These are phyloP conservation scores for Botrytis fabae DNA, from an alignment of 2,329 filamentous ascomycete genomes.

Conservation along the genomic window DNA sequence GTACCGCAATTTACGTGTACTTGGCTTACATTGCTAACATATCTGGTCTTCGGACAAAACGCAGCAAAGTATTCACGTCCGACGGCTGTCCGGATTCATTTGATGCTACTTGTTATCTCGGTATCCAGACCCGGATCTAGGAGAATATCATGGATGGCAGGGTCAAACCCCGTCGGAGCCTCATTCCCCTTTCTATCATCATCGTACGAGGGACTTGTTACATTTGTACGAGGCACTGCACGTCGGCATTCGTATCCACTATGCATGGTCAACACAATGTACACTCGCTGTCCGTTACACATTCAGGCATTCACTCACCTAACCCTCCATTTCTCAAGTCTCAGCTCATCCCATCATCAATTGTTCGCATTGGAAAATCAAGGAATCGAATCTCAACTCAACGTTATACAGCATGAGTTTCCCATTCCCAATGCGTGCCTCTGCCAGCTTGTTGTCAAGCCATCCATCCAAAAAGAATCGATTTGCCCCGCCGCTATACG, in stretches of 20 bases:
- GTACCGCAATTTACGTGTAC: background rate
- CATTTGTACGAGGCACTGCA: background rate
- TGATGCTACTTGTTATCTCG: background rate
- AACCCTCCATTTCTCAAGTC: background rate
- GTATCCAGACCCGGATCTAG: slow-evolving; percentile 10
- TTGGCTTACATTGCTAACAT: background rate
- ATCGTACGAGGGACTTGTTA: slow-evolving; percentile 2
- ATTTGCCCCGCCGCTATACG: background rate
- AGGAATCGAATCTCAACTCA: background rate
- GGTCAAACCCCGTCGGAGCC: background rate
- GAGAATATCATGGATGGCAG: background rate
- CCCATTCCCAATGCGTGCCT: background rate
- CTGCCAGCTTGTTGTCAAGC: slow-evolving; percentile 9
- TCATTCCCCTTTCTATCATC: background rate
- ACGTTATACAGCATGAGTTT: slow-evolving; percentile 9
- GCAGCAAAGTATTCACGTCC: background rate
- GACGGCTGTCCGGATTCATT: background rate
- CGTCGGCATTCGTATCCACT: slow-evolving; percentile 9
- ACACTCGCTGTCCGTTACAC: slow-evolving; percentile 2
- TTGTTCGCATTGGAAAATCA: background rate
- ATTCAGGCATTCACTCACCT: background rate
- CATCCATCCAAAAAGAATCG: background rate
- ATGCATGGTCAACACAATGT: background rate
- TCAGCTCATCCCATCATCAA: slow-evolving; percentile 21
- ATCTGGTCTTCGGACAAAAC: background rate